Conservation (phyloP, 2,329 filamentous ascomycete species). For the Xylaria digitata region DNA sequence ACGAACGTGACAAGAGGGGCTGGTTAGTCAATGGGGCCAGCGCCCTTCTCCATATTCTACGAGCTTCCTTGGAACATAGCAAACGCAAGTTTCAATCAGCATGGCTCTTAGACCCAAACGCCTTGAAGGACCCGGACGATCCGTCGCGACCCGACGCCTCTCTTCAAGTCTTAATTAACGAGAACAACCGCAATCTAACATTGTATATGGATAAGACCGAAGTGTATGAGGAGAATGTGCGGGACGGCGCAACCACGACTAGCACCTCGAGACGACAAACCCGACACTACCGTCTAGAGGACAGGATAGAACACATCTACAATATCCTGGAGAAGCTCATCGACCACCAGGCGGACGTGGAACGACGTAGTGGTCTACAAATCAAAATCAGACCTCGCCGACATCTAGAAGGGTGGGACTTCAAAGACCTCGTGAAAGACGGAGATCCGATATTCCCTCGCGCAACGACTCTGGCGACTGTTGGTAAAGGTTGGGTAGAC, state of each 20-base stretch:
- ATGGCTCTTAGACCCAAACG: conserved; percentile 31
- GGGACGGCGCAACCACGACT: conserved; percentile 2
- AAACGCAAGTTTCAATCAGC: conserved; percentile 37
- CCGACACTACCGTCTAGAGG: conserved; percentile 39
- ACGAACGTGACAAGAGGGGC: conserved; percentile 50
- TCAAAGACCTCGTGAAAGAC: conserved; percentile 47
- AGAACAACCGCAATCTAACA: conserved; percentile 26
- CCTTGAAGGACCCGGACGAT: conserved; percentile 41
- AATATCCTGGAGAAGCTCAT: conserved; percentile 48
- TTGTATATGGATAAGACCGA: conserved; percentile 38
- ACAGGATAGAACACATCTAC: conserved; percentile 45
- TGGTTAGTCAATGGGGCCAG: conserved; percentile 53
- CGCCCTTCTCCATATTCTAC: conserved; percentile 53
- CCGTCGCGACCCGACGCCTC: conserved; percentile 33
- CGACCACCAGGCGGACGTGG: conserved; percentile 46
- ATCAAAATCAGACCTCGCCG: conserved; percentile 38
- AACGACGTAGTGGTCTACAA: conserved; percentile 42
- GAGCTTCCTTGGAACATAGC: conserved; percentile 44
- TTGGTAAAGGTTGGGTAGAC: conserved; percentile 41
- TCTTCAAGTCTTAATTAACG: conserved; percentile 32
- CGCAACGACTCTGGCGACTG: conserved; percentile 34
- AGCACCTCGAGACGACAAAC: conserved; percentile 25
- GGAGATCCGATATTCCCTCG: conserved; percentile 41
- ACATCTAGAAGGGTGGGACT: conserved; percentile 48
- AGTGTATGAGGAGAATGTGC: conserved; percentile 31